These are phyloP conservation scores for Serendipita sp. DNA, from an alignment of 768 basidiomycete species.

Conservation along the genomic window DNA sequence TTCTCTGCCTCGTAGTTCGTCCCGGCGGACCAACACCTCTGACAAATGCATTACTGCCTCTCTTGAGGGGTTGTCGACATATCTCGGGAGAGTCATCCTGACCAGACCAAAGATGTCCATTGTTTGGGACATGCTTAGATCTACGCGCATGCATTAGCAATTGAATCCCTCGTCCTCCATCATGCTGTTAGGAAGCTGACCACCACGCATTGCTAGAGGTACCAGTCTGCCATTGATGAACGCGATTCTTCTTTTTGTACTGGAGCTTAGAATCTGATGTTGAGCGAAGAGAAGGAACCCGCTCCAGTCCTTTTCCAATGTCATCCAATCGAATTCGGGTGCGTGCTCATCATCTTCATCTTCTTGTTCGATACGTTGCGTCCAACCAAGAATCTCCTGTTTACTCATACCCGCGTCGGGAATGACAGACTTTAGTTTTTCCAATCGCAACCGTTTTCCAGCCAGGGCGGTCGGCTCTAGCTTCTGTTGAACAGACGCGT, in stretches of 20 bases:
- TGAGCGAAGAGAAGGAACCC: constrained; percentile 27
- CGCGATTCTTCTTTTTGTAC: constrained; percentile 35
- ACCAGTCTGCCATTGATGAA: constrained; percentile 50
- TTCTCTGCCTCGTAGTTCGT: constrained; percentile 33
- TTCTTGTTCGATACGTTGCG: not conserved
- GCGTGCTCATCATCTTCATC: not conserved
- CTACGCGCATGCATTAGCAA: constrained; percentile 21
- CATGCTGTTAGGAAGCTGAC: constrained; percentile 12
- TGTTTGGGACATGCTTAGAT: constrained; percentile 40
- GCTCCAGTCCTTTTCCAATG: constrained; percentile 10
- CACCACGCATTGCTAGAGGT: constrained; percentile 38
- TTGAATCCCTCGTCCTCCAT: constrained; percentile 1
- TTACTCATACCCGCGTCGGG: not conserved
- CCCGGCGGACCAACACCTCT: constrained; percentile 44
- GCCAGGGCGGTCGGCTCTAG: not conserved
- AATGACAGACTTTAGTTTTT: not conserved
- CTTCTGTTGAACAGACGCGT: not conserved
- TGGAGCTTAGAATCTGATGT: constrained; percentile 30
- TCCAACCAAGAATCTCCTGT: not conserved
- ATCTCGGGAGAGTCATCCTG: constrained; percentile 62
- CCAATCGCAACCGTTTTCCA: not conserved
- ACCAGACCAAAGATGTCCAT: constrained; percentile 59
- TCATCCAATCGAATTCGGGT: not conserved
- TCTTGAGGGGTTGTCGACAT: constrained; percentile 54
- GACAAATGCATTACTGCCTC: constrained; percentile 55